Evolutionary conservation across 805 yeast genomes (phyloP), one percentile per base, ranked within the genome.

Genomic region (Candida glaebosa): DNA sequence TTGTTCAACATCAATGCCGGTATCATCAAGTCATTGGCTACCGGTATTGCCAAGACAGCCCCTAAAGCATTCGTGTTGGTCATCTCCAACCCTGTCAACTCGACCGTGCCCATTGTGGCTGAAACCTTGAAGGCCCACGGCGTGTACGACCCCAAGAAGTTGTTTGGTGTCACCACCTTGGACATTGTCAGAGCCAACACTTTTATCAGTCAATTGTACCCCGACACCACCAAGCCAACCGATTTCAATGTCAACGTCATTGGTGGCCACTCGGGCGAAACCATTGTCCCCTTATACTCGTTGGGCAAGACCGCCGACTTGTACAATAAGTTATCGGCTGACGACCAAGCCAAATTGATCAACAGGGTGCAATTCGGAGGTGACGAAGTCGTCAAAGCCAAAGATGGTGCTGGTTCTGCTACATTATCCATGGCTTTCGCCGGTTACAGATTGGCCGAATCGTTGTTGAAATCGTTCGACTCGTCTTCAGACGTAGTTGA

Each of bases 261-360:
- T 52, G 97, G 96, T 47, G 97, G 97, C 40, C 97, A 89, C 73
- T 87, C 96, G 24, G 96, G 96, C 50, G 91, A 84, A 60, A 89
- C 96, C 38, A 89, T 89, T 58, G 93, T 89, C 32, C 97, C 97
- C 41, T 73, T 89, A 51, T 78, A 83, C 61, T 76, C 89, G 30
- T 46, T 68, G 26, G 67, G 72, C 35, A 44, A 53, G 43, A 56
- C 74, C 40, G 58, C 56, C 49, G 18, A 52, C 6, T 61, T 52
- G 52, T 69, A 53, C 51, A 56, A 59, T 38, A 67, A 67, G 49
- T 67, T 70, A 63, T 71, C 79, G 56, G 79, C 77, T 53, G 91
- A 85, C 63, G 73, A 69, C 46, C 71, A 75, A 63, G 79, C 79
- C 55, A 77, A 78, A 47, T 77, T 90, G 53, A 79, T 88, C 56